Conservation (phyloP, 164 flowering plant genomes). For the Magnolia officinalis region DNA sequence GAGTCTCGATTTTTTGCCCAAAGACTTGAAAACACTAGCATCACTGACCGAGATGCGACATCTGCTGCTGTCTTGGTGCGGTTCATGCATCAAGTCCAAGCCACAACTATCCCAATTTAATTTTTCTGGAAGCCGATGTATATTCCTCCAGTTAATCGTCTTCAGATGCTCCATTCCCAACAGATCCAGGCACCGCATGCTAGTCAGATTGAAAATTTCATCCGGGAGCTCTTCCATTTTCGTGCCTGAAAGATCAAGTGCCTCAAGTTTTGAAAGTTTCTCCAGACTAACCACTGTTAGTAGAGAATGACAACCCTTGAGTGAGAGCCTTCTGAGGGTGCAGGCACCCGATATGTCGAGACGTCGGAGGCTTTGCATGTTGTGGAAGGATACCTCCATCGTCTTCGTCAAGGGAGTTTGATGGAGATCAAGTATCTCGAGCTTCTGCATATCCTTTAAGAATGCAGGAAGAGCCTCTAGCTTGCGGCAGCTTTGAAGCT, state of each 20-base stretch:
- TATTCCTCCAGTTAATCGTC: no score
- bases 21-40: neutral
- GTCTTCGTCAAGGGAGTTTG: no score
- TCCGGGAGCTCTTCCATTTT: neutral
- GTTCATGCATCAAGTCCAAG: no score
- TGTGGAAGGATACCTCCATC: no score
- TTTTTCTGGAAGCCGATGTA: no score
- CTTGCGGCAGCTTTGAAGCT: no score
- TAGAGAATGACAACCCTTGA: neutral
- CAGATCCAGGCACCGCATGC: neutral
- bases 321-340: neutral
- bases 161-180: neutral
- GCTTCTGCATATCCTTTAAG: no score
- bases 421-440: no score
- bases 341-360: neutral
- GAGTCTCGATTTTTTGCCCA: neutral
- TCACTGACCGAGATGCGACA: neutral
- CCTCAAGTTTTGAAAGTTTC: neutral
- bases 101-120: no score
- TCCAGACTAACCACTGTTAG: neutral
- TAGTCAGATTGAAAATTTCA: neutral
- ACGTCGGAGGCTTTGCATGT: neutral
- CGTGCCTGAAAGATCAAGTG: neutral
- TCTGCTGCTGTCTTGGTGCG: neutral
- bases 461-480: no score